Evolutionary conservation across 225 moss, liverwort and hornwort genomes (phyloP).

Genomic region (Pleurozium schreberi): DNA sequence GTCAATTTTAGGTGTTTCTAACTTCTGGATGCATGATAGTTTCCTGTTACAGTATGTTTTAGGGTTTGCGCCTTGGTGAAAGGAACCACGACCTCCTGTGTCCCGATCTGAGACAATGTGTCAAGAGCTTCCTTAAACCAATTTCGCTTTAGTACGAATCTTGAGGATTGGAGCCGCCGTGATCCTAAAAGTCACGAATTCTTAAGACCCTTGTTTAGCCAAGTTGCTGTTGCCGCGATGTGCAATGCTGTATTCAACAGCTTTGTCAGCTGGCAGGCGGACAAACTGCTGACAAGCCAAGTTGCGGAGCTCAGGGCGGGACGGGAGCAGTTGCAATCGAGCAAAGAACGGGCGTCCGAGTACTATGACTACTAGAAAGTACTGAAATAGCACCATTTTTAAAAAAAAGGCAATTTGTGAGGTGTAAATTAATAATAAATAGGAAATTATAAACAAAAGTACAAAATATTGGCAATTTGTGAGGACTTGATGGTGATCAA

Average conservation of each 20-base stretch:
- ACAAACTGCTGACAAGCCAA: constrained; percentile 12
- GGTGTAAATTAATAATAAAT: too few relatives aligned
- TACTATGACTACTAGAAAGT: too few relatives aligned
- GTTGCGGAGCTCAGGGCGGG: constrained; percentile 4
- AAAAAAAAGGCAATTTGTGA: too few relatives aligned
- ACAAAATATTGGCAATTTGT: too few relatives aligned
- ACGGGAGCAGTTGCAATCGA: background rate
- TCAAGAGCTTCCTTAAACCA: background rate
- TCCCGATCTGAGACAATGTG: background rate
- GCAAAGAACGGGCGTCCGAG: background rate
- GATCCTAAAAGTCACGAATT: constrained; percentile 1
- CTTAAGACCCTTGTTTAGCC: background rate
- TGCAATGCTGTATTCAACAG: constrained; percentile 7
- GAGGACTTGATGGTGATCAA: too few relatives aligned
- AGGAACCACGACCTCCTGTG: background rate
- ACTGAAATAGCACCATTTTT: too few relatives aligned
- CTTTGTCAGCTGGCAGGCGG: constrained; percentile 1
- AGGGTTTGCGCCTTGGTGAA: background rate
- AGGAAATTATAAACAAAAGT: too few relatives aligned
- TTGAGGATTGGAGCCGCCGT: constrained; percentile 2
- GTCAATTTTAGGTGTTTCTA: too few relatives aligned
- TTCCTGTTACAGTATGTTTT: background rate
- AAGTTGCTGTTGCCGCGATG: constrained; percentile 23
- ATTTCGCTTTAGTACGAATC: background rate
- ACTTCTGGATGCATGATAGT: too few relatives aligned